These are phyloP conservation scores for Macadamia tetraphylla DNA, from an alignment of 164 flowering plant species.

Conservation along the genomic window DNA sequence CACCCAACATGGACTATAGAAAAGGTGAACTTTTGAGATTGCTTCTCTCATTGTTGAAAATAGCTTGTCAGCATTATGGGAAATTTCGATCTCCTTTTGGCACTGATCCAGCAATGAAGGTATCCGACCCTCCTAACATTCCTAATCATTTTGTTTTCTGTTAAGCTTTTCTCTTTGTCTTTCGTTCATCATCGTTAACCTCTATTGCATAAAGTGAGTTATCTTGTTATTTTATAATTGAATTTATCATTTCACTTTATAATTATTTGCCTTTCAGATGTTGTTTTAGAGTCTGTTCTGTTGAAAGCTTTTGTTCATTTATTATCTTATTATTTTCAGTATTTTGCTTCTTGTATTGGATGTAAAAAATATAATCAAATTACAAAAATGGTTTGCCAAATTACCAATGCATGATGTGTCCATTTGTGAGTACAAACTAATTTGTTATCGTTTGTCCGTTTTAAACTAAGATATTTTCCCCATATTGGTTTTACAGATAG, in stretches of 20 bases:
- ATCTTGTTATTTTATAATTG: background rate
- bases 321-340: background rate
- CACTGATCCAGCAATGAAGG: slow-evolving; percentile 55
- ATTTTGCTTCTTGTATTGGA: too few species aligned
- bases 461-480: too few species aligned
- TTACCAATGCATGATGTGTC: too few species aligned
- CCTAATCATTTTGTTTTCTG: background rate
- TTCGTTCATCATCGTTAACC: background rate
- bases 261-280: too few species aligned
- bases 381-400: too few species aligned
- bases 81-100: slow-evolving; percentile 96
- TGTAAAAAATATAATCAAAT: too few species aligned
- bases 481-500: too few species aligned
- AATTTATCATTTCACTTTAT: too few species aligned
- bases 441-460: background rate
- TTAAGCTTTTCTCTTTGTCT: background rate
- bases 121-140: slow-evolving; percentile 15
- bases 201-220: background rate
- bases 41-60: slow-evolving; percentile 84
- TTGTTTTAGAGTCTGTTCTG: background rate
- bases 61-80: slow-evolving; percentile 90
- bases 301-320: background rate
- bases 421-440: too few species aligned
- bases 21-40: slow-evolving; percentile 56
- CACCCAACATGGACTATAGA: slow-evolving; percentile 39